These are phyloP conservation scores for Peterozyma xylosa DNA, from an alignment of 805 yeast species.

Conservation along the genomic window DNA sequence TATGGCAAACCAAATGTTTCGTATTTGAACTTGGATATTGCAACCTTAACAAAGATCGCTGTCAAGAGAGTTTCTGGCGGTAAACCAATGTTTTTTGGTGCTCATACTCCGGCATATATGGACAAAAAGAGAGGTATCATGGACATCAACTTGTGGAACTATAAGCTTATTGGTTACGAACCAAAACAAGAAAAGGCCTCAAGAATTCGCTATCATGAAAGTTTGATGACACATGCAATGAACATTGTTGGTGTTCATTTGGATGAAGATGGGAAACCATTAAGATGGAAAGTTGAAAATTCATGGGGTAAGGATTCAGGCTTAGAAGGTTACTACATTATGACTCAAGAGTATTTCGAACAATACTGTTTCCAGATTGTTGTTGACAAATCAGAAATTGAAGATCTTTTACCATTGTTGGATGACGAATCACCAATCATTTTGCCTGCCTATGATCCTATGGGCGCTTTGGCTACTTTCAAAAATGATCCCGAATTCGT, in stretches of 20 bases:
- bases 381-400: constrained; percentile 43
- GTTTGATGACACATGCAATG: constrained; percentile 90
- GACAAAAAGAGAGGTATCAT: constrained; percentile 59
- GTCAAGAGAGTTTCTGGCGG: constrained; percentile 62
- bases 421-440: constrained; percentile 39
- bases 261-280: constrained; percentile 52
- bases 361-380: constrained; percentile 72
- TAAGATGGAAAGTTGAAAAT: constrained; percentile 68
- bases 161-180: constrained; percentile 44
- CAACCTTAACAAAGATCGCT: constrained; percentile 50
- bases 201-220: constrained; percentile 61
- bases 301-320: constrained; percentile 73
- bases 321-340: constrained; percentile 57
- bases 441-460: constrained; percentile 75
- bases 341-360: constrained; percentile 69
- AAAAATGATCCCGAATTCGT: neutral
- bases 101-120: constrained; percentile 79
- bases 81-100: constrained; percentile 82
- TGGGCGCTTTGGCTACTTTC: constrained; percentile 59
- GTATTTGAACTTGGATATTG: constrained; percentile 63
- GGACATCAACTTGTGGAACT: constrained; percentile 66
- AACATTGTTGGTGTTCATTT: constrained; percentile 74
- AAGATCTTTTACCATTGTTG: constrained; percentile 29
- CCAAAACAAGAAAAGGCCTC: constrained; percentile 54
- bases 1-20: constrained; percentile 61